Base-by-base conservation (phyloP, 768 basidiomycete genomes). In the Daedalea quercina region DNA sequence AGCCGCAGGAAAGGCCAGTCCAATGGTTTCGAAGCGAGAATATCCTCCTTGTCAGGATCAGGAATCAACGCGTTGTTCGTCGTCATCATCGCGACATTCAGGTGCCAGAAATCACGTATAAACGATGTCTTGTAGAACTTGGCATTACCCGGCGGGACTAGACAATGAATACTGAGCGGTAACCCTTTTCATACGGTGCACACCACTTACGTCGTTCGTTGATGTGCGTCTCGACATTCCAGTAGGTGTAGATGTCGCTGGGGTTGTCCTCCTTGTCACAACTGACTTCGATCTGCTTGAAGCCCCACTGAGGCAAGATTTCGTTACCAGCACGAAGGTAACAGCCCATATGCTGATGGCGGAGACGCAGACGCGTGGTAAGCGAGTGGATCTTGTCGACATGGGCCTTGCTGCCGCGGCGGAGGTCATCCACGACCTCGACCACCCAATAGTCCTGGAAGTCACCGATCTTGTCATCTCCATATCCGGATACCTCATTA, bases 61-160 rank as follows among this genome's bases (percentile, higher is more conserved):
- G 96, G 96, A 37, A 98, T 68, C 51, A 99, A 85, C 0, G 96
- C 95, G 65, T 99, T 99, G 74, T 99, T 99, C 3, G 96, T 97
- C 0, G 95, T 96, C 91, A 94, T 94, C 96, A 99, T 99, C 8
- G 94, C 96, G 23, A 99, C 92, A 64, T 99, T 99, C 52, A 99
- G 81, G 67, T 99, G 95, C 85, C 92, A 94, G 70, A 99, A 99
- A 71, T 99, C 95, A 48, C 89, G 85, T 44, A 95, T 71, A 79
- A 99, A 99, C 0, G 95, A 87, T 1, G 95, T 95, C 35, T 73
- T 77, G 72, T 95, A 96, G 53, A 84, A 80, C 63, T 90, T 94
- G 54, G 79, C 77, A 37, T 95, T 76, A 1, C 90, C 95, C 3
- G 81, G 61, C 11, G 94, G 92, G 9, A 99, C 91, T 96, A 62